Evolutionary conservation across 257 asterid species (phyloP), one percentile per base, ranked within the genome.

Genomic region (Perilla frutescens): DNA sequence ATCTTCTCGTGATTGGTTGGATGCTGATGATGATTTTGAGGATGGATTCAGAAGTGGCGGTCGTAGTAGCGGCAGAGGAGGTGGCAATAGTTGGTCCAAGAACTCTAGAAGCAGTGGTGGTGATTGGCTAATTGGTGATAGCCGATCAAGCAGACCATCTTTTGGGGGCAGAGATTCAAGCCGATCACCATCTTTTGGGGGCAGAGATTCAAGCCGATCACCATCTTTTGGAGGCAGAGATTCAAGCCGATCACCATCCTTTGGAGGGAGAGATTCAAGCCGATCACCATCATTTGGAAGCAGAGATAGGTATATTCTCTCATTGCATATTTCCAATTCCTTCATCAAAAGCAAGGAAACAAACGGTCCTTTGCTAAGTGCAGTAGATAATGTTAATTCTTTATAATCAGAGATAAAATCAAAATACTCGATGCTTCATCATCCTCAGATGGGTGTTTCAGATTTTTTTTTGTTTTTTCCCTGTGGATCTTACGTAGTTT

Each of bases 101-200:
- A 70, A 43, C 79, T 62, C 91, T 2, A 78, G 91, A 71, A 81
- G 89, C 76, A 81, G 92, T 64, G 87, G 85, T 43, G 87, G 93
- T 77, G 98, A 93, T 80, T 91, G 97, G 98, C 81, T 91, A 64
- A 87, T 86, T 57, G 61, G 80, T 66, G 93, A 89, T 65, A 84
- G 85, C 79, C 84, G 81, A 68, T 73, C 83, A 66, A 73, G 87
- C 65, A 73, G 90, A 20, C 73, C 96, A 47, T 80, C 96, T 37
- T 81, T 79, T 44, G 96, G 96, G 69, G 72, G 66, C 62, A 79
- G 71, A 68, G 97, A 91, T 58, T 39, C 62, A 37, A 15, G 62
- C 50, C 75, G 88, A 29, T 73, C 95, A 45, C 77, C 93, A 40
- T 79, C 93, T 49, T 80, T 77, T 45, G 96, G 96, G 68, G 72